Evolutionary conservation across 2,329 filamentous ascomycete genomes (phyloP), one percentile per base, ranked within the genome.

Genomic region (Exophiala aquamarina): DNA sequence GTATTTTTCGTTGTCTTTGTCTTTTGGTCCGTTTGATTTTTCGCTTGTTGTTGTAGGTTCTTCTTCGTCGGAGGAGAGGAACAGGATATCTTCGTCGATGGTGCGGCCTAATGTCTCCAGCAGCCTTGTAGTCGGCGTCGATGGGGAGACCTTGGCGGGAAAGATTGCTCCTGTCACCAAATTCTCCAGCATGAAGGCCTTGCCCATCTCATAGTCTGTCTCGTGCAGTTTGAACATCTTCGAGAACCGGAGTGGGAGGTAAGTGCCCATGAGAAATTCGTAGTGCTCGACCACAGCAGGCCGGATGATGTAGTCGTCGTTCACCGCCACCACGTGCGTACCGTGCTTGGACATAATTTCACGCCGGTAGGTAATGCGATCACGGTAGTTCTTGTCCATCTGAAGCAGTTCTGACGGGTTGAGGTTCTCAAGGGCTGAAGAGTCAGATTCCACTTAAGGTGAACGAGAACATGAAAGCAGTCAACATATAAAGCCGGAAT

Each of bases 41-140:
- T 26, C 23, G 6, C 6, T 6, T 6, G 23, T 6, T 26, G 23
- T 26, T 26, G 23, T 6, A 6, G 23, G 11, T 26, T 26, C 47
- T 28, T 62, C 55, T 14, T 57, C 45, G 26, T 69, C 66, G 0
- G 77, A 77, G 0, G 82, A 64, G 0, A 85, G 70, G 50, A 85
- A 63, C 3, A 84, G 64, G 59, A 83, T 79, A 44, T 85, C 82
- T 36, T 76, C 74, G 55, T 84, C 82, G 19, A 84, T 63, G 42
- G 77, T 75, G 9, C 67, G 64, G 21, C 72, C 74, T 0, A 84
- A 63, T 3, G 69, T 70, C 35, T 69, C 59, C 2, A 83, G 69
- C 1, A 75, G 73, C 18, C 60, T 55, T 1, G 70, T 66, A 4
- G 66, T 58, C 3, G 52, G 34, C 1, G 61, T 49, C 1, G 66